Percentiles rank a stretch among this genome's conserved stretches.
Conservation (phyloP, 2,329 filamentous ascomycete genomes). For the Talaromyces albobiverticillius region DNA sequence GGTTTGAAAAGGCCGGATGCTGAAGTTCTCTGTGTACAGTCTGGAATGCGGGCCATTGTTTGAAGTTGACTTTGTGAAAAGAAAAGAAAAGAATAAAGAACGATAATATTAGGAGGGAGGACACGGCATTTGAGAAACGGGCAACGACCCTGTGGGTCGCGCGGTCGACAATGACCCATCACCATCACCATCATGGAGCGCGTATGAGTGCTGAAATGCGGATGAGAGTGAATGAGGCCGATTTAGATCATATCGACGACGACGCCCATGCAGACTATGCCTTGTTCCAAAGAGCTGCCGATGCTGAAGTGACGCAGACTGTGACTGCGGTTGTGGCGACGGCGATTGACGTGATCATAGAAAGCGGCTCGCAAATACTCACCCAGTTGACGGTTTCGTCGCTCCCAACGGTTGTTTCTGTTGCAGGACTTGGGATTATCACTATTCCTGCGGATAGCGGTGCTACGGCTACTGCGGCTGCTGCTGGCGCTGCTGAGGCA, state of each 20-base stretch:
- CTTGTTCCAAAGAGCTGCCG: constrained; percentile 2
- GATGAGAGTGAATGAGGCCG: background rate
- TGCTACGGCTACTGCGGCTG: background rate
- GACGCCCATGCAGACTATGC: background rate
- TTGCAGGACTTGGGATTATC: constrained; percentile 19
- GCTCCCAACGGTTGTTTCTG: constrained; percentile 24
- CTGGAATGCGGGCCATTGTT: constrained; percentile 8
- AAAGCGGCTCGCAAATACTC: constrained; percentile 20
- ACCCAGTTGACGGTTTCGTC: constrained; percentile 22
- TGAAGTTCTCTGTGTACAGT: background rate
- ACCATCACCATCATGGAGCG: constrained; percentile 12
- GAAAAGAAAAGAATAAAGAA: background rate
- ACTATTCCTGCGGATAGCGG: constrained; percentile 21
- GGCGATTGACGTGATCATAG: constrained; percentile 21
- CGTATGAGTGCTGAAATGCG: constrained; percentile 9
- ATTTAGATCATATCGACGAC: background rate
- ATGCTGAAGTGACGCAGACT: constrained; percentile 14
- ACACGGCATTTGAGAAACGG: background rate
- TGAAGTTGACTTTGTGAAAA: constrained; percentile 2
- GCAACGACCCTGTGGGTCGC: constrained; percentile 11
- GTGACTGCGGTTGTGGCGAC: constrained; percentile 20
- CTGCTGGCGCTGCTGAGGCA: background rate
- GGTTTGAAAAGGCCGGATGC: constrained; percentile 4
- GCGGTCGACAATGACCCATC: constrained; percentile 15
- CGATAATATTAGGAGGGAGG: background rate